Evolutionary conservation across 306 rosid species (phyloP), one percentile per base, ranked within the genome.

Genomic region (Abrus precatorius): DNA sequence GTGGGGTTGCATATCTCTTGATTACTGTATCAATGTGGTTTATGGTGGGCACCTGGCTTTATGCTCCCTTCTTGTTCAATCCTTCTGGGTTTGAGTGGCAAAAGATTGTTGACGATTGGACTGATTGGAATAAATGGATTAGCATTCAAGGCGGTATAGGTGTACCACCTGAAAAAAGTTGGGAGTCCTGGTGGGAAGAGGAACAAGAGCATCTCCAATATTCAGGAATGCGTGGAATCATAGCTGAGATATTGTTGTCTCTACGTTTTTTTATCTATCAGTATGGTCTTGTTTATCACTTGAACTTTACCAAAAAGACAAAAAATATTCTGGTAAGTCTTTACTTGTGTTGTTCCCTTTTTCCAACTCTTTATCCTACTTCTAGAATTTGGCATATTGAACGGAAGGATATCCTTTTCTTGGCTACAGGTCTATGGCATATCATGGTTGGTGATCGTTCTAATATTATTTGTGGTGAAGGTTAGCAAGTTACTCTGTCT

Each of bases 161-260:
- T 81, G 98, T 95, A 79, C 94, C 89, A 0, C 84, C 97, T 11
- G 97, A 90, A 85, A 95, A 95, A 84, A 95, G 99, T 84, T 95
- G 98, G 99, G 98, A 95, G 79, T 95, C 99, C 40, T 95, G 99
- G 99, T 95, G 99, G 99, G 99, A 95, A 82, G 97, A 90, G 87
- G 98, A 93, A 82, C 99, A 91, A 79, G 98, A 91, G 78, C 99
- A 95, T 90, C 97, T 95, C 71, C 92, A 61, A 48, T 75, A 95
- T 87, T 93, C 99, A 9, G 99, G 98, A 77, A 88, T 66, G 53
- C 96, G 99, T 2, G 99, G 99, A 72, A 87, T 90, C 53, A 59
- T 90, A 13, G 91, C 89, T 5, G 99, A 91, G 86, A 95, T 95
- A 77, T 66, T 95, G 71, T 81, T 95, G 72, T 83, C 98, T 50